phyloP scores from a whole-genome alignment of 2,329 filamentous ascomycete genomes.

The Hypomyces rosellus region DNA sequence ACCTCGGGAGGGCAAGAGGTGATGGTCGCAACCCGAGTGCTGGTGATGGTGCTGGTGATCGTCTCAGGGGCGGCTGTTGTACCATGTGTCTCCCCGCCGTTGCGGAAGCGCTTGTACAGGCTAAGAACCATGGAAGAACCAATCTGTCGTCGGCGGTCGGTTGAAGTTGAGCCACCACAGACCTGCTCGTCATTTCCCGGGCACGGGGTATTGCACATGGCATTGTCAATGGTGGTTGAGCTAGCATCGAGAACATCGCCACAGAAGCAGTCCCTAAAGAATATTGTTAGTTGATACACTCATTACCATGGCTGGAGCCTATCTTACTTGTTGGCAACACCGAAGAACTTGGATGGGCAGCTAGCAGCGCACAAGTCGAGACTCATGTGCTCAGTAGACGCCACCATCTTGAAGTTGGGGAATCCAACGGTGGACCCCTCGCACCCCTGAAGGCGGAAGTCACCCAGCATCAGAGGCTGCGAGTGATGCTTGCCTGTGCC shows the following conservation, averaged over 20 bases:
- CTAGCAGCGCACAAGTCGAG: conserved; percentile 21
- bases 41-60: conserved; percentile 22
- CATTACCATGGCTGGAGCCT: neutral
- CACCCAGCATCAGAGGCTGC: conserved; percentile 13
- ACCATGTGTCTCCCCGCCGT: neutral
- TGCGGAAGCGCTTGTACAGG: conserved; percentile 15
- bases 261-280: conserved; percentile 26
- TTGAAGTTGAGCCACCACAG: conserved; percentile 21
- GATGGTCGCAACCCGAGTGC: conserved; percentile 22
- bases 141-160: conserved; percentile 15
- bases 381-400: conserved; percentile 14
- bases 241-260: conserved; percentile 14
- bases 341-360: conserved; percentile 21
- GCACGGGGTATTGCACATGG: conserved; percentile 22
- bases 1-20: conserved; percentile 22
- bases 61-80: conserved; percentile 6
- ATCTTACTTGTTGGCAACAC: conserved; percentile 19
- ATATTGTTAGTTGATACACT: conserved; percentile 2
- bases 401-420: conserved; percentile 18
- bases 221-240: conserved; percentile 9
- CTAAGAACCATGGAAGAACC: conserved; percentile 11
- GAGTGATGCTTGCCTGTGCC: neutral
- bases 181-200: conserved; percentile 18
- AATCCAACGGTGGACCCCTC: conserved; percentile 16
- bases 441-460: conserved; percentile 24